Evolutionary conservation across 768 basidiomycete genomes (phyloP), one percentile per base, ranked within the genome.

Genomic region (Hygrophoropsis aurantiaca): DNA sequence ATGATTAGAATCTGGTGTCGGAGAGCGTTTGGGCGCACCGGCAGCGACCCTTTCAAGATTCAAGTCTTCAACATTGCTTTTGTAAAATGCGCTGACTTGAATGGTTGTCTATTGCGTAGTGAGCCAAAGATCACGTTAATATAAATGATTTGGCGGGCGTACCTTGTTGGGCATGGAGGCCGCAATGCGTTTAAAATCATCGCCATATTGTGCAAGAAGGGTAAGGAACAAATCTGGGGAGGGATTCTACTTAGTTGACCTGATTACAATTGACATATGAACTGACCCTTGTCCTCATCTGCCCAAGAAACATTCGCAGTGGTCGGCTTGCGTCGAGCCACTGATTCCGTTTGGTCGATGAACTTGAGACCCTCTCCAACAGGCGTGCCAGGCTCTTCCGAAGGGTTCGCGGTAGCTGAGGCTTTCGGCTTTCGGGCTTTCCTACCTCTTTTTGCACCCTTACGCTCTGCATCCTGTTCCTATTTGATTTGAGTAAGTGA

Each of bases 161-260:
- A 77, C 81, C 73, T 82, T 82, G 62, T 77, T 78, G 5, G 79
- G 81, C 73, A 90, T 77, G 4, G 77, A 76, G 3, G 81, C 74
- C 1, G 87, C 81, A 42, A 90, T 84, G n/a, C 78, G 75, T 55
- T 81, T 78, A 56, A 83, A 83, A 57, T 90, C 78, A 44, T 78
- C 74, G 27, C 85, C 86, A 60, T 86, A 74, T 48, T 79, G 71
- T n/a, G 70, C 67, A 15, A 87, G 69, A 32, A 89, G 71, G 13
- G 71, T 61, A 39, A 82, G 55, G 57, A 88, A 83, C 38, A 77
- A 55, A 38, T 59, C 80, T 81, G 44, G 52, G 23, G 38, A 49
- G 43, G 44, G 47, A 55, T 44, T 62, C 50, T 35, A 50, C 40
- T 36, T 30, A 13, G 27, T 30, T 30, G 7, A 13, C 27, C 13